Conservation (phyloP, 306 rosid genomes). For the Pyrus communis region DNA sequence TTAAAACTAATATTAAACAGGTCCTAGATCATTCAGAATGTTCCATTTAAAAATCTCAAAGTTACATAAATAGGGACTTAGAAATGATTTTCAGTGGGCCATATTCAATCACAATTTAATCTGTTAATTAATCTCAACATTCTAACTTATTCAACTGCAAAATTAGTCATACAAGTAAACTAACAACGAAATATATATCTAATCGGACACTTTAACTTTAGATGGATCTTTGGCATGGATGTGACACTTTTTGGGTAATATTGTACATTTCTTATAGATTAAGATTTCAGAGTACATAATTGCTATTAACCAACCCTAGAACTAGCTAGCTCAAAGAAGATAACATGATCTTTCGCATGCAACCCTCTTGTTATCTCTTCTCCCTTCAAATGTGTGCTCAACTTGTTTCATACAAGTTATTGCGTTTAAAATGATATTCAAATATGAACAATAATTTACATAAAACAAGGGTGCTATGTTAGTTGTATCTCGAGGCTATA, state of each 20-base stretch:
- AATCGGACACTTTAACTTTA: neutral
- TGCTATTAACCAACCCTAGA: neutral
- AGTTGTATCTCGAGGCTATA: neutral
- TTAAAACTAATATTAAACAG: too few species aligned
- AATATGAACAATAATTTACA: neutral
- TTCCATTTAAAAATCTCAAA: neutral
- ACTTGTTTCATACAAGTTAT: neutral
- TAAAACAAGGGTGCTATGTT: neutral
- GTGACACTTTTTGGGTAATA: neutral
- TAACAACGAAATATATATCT: neutral
- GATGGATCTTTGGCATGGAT: neutral
- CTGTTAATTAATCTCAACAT: neutral
- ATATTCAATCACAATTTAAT: constrained; percentile 6
- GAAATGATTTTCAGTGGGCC: constrained; percentile 2
- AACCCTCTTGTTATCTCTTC: neutral
- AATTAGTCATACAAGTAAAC: neutral
- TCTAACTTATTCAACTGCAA: neutral
- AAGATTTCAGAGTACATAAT: neutral
- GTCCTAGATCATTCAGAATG: neutral
- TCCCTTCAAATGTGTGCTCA: neutral
- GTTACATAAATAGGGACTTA: neutral
- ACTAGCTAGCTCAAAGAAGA: neutral
- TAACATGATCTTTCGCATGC: neutral
- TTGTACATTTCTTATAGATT: neutral
- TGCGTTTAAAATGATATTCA: too few species aligned